Evolutionary conservation across 345 rosid species (phyloP), one percentile per base, ranked within the genome.

Genomic region (Heritiera littoralis): DNA sequence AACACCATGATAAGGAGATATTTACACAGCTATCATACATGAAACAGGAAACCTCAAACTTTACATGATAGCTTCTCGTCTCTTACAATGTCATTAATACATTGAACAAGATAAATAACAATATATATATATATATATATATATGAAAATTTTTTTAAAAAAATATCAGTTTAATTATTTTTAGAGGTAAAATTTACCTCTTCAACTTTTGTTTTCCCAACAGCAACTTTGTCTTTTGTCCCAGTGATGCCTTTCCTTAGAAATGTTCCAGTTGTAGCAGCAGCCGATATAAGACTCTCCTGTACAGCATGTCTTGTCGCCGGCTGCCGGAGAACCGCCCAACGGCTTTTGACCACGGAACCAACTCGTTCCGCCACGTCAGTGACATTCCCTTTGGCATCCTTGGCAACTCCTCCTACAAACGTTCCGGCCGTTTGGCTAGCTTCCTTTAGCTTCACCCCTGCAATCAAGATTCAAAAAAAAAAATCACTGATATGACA

Each of bases 321-420:
- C 72, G 99, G 97, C 92, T 95, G 93, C 87, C 89, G 93, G 81
- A 93, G 89, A 82, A 90, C 73, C 2, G 91, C 87, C 98, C 97
- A 95, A 65, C 94, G 90, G 84, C 83, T 87, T 86, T 91, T 93
- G 52, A 95, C 87, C 40, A 82, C 68, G 0, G 91, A 87, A 12
- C 97, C 98, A 61, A 95, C 92, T 79, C 93, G 80, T 79, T 88
- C 99, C n/a, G 99, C 96, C 58, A 79, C 97, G 79, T 91, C 97
- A 66, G 91, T 7, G 5, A 88, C 99, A 80, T 95, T 93, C 41
- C 91, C 98, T 88, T 93, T 95, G 3, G 99, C 93, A 85, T 95
- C 98, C 80, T 92, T 95, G 11, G 98, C 98, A 7, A 90, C 98
- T 84, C 88, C 98, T 15, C 90, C 98, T 2, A 95, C 89, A 80